These are phyloP conservation scores for Hypoxylon rubiginosum DNA, from an alignment of 2,329 filamentous ascomycete genomes.

Conservation along the genomic window DNA sequence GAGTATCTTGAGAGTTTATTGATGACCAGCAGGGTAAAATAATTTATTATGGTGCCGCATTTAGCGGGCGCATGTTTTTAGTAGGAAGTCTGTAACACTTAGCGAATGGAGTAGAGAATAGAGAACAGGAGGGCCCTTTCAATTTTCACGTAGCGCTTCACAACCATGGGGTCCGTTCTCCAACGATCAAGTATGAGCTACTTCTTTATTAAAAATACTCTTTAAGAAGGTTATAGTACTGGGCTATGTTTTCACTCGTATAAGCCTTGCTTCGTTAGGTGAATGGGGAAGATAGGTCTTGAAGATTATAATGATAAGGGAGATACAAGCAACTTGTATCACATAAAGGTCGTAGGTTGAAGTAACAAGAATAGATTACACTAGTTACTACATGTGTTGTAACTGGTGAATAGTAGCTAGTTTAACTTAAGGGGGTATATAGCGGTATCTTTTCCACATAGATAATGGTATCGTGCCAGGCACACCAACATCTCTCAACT, in stretches of 20 bases:
- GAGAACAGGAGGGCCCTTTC: neutral
- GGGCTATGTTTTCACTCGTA: neutral
- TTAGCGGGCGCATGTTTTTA: neutral
- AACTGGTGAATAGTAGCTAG: neutral
- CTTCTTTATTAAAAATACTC: too few relatives aligned
- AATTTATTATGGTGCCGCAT: neutral
- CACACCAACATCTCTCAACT: neutral
- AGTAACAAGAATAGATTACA: neutral
- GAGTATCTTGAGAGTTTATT: neutral
- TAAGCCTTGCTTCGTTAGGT: neutral
- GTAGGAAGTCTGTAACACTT: neutral
- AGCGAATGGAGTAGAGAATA: neutral
- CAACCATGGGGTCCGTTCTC: neutral
- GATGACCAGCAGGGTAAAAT: neutral
- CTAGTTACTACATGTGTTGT: neutral
- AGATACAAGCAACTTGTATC: neutral
- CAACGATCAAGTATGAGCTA: too few relatives aligned
- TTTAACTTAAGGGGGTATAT: slow-evolving; percentile 5
- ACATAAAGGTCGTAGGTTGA: neutral
- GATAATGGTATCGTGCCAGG: neutral
- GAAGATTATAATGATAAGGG: too few relatives aligned
- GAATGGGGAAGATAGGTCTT: neutral
- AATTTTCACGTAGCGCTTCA: neutral
- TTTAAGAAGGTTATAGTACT: too few relatives aligned
- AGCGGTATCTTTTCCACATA: slow-evolving; percentile 33